A percentile compares a stretch with the other conserved stretches of the same genome.
Conservation (phyloP, 2,329 filamentous ascomycete species). For the Colletotrichum zoysiae region DNA sequence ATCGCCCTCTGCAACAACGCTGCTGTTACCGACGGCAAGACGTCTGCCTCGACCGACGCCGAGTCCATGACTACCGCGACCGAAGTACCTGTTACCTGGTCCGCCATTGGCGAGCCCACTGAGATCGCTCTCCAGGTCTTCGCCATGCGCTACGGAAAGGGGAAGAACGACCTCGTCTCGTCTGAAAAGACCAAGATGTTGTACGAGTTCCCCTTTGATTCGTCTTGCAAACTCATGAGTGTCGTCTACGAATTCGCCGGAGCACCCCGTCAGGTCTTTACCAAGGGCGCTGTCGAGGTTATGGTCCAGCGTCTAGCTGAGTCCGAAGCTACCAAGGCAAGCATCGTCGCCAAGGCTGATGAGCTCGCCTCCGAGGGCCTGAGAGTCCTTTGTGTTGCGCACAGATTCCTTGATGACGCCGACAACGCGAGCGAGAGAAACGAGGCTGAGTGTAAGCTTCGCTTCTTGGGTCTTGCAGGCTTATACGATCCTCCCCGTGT, state of each 20-base stretch:
- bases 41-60: conserved; percentile 54
- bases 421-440: conserved; percentile 61
- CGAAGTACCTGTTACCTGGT: conserved; percentile 60
- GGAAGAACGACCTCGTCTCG: conserved; percentile 52
- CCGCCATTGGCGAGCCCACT: conserved; percentile 75
- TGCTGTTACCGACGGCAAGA: conserved; percentile 60
- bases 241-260: conserved; percentile 68
- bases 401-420: conserved; percentile 57
- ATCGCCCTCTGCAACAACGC: conserved; percentile 74
- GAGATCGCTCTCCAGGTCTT: conserved; percentile 82
- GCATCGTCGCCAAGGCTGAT: conserved; percentile 64
- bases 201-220: conserved; percentile 80
- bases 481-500: conserved; percentile 79
- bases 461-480: conserved; percentile 77
- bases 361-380: conserved; percentile 73
- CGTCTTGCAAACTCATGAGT: conserved; percentile 80
- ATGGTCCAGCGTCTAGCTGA: conserved; percentile 65
- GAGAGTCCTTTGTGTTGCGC: conserved; percentile 76
- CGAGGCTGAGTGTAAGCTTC: conserved; percentile 67
- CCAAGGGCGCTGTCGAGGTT: conserved; percentile 71
- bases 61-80: conserved; percentile 61
- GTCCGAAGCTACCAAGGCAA: conserved; percentile 59
- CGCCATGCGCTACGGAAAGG: conserved; percentile 74
- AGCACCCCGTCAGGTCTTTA: conserved; percentile 59
- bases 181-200: conserved; percentile 61